Evolutionary conservation across 306 rosid species (phyloP).

Genomic region (cucumber (Cucumis sativus)): DNA sequence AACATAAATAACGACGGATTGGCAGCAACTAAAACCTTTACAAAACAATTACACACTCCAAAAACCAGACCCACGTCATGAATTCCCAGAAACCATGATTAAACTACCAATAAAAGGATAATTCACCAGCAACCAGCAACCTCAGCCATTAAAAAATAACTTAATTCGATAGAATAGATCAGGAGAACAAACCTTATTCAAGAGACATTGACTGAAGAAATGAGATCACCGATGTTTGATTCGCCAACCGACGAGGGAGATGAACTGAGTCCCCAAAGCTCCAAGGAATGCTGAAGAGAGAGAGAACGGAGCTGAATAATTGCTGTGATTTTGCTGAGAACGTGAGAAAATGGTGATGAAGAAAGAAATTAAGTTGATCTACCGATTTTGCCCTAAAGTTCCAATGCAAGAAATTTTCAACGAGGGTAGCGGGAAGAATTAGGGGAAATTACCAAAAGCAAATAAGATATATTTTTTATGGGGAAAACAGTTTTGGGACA

Average conservation of each 20-base stretch:
- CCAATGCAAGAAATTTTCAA: background rate
- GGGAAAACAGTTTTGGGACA: too few species aligned
- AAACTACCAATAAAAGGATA: background rate
- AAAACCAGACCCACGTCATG: background rate
- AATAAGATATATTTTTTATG: too few species aligned
- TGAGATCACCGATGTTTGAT: background rate
- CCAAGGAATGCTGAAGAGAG: background rate
- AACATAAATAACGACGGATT: background rate
- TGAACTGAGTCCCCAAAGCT: background rate
- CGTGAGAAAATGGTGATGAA: background rate
- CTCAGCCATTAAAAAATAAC: background rate
- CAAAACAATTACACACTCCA: background rate
- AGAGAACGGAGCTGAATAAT: background rate
- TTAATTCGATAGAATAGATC: background rate
- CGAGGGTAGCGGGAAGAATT: background rate
- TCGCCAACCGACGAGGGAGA: background rate
- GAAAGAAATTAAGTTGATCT: background rate
- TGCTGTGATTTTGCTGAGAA: background rate
- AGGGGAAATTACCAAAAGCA: background rate
- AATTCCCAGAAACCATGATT: background rate
- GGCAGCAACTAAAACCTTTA: background rate
- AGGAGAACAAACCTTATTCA: background rate
- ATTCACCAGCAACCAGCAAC: background rate
- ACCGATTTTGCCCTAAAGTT: conserved; percentile 1
- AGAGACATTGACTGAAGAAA: conserved; percentile 5